Base-by-base conservation (phyloP, 2,329 filamentous ascomycete species). In the Parafenestella ontariensis region DNA sequence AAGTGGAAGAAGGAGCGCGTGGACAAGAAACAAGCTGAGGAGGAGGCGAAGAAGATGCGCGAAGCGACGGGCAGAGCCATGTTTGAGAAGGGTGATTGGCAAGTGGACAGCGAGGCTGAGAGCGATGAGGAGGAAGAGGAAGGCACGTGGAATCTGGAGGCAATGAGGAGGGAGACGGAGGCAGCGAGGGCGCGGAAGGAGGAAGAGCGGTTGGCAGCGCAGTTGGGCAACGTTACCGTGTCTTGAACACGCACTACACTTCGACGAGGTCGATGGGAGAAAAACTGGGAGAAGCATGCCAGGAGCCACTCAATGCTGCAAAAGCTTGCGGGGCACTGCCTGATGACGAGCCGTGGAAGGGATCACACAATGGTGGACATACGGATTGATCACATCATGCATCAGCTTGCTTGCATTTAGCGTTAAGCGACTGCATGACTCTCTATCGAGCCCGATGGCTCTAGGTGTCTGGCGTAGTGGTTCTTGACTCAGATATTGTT, bases 81-180 rank as follows among this genome's bases (percentile, higher is more conserved):
- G 78, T 99, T 99, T 76, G 95, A 99, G 79, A 95, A 92, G 76
- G 95, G 95, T 69, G 93, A 96, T 76, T 99, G 94, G 94, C 82
- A 87, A 57, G 82, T 79, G 42, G 88, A 89, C 31, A 85, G 84
- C 28, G 86, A 85, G 83, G 66, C 47, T 5, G 68, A 70, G 10
- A 62, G 58, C 18, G 61, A 86, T 17, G 87, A 87, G 10, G 87
- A 87, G 13, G 84, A 85, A 37, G 84, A 85, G n/a, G 77, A 80
- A 17, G 82, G 76, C 31, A 77, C 79, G 5, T 97, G 88, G 87
- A 96, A 96, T 70, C 77, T 97, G 66, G 88, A 92, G 67, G 91
- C 88, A 56, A 78, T 98, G 73, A 85, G 95, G 55, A 82, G 83
- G 68, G 93, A 98, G 81, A 99, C 95, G 0, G 91, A 96, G 73